Conservation (phyloP, 768 basidiomycete genomes). For the Mycena galopus region DNA sequence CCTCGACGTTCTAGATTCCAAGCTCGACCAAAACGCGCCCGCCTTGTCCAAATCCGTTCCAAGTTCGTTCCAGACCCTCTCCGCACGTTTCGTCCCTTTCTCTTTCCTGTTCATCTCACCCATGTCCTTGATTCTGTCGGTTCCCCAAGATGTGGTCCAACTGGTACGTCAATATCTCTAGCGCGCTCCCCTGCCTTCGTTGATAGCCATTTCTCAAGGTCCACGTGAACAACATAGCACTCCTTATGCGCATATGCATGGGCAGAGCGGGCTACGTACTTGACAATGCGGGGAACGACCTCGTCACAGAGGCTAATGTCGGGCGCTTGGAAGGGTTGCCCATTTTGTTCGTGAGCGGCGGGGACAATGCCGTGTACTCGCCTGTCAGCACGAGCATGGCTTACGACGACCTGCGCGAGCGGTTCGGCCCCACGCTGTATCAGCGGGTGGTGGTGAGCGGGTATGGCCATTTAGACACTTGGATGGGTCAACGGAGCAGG, state of each 20-base stretch:
- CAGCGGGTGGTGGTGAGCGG: constrained; percentile 26
- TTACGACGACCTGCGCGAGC: constrained; percentile 35
- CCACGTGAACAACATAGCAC: constrained; percentile 29
- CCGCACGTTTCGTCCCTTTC: too few relatives aligned
- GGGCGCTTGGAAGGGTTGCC: constrained; percentile 30
- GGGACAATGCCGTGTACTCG: constrained; percentile 27
- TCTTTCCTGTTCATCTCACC: too few relatives aligned
- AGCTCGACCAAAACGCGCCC: too few relatives aligned
- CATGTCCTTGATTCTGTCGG: too few relatives aligned
- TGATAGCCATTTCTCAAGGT: too few relatives aligned
- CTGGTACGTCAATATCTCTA: too few relatives aligned
- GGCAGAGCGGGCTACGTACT: constrained; percentile 18
- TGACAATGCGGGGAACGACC: constrained; percentile 19
- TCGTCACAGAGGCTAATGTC: constrained; percentile 33
- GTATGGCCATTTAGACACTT: constrained; percentile 39
- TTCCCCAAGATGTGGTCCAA: too few relatives aligned
- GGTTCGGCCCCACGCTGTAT: constrained; percentile 29
- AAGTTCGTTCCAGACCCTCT: too few relatives aligned
- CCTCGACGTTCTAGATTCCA: too few relatives aligned
- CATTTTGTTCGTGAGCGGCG: constrained; percentile 35
- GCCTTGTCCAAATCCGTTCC: too few relatives aligned
- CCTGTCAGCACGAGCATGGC: constrained; percentile 32
- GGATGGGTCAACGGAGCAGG: constrained; percentile 35
- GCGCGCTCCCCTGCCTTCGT: too few relatives aligned
- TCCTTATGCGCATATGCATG: constrained; percentile 25